A percentile compares a stretch with the other conserved stretches of the same genome.
Evolutionary conservation across 148 eudicot genomes (phyloP).

Genomic region (Gaultheria prostrata): DNA sequence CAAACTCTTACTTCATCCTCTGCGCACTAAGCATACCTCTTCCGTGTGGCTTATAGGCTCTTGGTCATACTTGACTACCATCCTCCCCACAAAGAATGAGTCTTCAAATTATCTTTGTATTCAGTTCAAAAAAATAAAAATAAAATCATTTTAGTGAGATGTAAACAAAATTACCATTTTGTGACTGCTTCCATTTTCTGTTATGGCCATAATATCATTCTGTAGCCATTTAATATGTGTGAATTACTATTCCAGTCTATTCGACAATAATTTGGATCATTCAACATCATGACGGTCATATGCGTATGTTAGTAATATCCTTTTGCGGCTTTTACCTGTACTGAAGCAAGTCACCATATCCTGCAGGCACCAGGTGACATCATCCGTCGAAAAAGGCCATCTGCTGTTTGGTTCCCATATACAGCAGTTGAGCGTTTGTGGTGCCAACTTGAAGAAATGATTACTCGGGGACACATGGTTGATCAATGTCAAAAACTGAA

Average conservation of each 20-base stretch:
- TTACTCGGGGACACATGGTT: slow-evolving; percentile 64
- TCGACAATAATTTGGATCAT: slow-evolving; percentile 2
- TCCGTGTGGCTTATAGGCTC: background rate
- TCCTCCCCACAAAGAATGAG: background rate
- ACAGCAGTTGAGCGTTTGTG: slow-evolving; percentile 78
- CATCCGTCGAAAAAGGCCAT: slow-evolving; percentile 70
- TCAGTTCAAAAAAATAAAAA: background rate
- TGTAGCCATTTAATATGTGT: background rate
- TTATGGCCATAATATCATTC: background rate
- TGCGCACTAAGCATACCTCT: background rate
- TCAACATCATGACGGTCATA: background rate
- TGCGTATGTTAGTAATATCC: background rate
- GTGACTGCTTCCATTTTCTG: background rate
- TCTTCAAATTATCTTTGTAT: background rate
- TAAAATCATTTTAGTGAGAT: background rate
- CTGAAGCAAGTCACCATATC: slow-evolving; percentile 4
- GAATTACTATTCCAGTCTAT: background rate
- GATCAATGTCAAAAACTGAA: slow-evolving; percentile 80
- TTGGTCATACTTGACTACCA: background rate
- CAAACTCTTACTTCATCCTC: background rate
- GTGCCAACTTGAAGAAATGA: slow-evolving; percentile 76
- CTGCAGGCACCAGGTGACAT: slow-evolving; percentile 81
- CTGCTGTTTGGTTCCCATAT: slow-evolving; percentile 94
- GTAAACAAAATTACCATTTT: background rate
- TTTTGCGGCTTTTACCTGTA: background rate